Evolutionary conservation across 495 filamentous ascomycete species (phyloP).

Genomic region (Geoglossum glabrum): DNA sequence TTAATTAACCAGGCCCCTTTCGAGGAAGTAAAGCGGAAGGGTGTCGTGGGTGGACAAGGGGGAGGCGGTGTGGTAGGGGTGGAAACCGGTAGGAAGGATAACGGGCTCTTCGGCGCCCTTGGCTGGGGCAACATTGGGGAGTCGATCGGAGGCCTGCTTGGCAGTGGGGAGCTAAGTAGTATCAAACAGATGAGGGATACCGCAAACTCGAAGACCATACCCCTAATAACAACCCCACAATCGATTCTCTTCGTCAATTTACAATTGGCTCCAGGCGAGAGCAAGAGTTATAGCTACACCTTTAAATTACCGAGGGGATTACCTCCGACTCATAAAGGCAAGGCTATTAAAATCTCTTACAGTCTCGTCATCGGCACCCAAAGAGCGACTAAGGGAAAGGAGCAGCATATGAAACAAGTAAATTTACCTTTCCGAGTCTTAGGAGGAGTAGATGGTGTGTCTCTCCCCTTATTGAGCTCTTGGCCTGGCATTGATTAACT

Average conservation of each 20-base stretch:
- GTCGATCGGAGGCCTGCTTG: slow-evolving; percentile 69
- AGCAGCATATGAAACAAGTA: slow-evolving; percentile 74
- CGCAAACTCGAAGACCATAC: slow-evolving; percentile 59
- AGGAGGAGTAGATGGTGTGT: slow-evolving; percentile 61
- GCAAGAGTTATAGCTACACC: slow-evolving; percentile 63
- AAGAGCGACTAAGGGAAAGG: slow-evolving; percentile 41
- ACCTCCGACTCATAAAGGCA: slow-evolving; percentile 77
- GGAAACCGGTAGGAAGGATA: slow-evolving; percentile 54
- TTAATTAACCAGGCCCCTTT: slow-evolving; percentile 76
- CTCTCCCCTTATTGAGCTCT: background rate
- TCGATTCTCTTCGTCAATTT: slow-evolving; percentile 92
- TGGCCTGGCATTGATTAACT: too few species aligned
- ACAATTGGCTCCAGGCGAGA: slow-evolving; percentile 71
- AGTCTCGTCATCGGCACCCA: slow-evolving; percentile 85
- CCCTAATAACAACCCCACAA: slow-evolving; percentile 84
- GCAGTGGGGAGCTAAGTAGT: slow-evolving; percentile 68
- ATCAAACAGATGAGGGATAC: slow-evolving; percentile 86
- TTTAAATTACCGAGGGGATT: slow-evolving; percentile 72
- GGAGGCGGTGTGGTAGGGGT: slow-evolving; percentile 66
- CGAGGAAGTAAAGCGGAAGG: slow-evolving; percentile 89
- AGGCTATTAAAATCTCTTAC: slow-evolving; percentile 86
- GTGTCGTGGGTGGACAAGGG: slow-evolving; percentile 62
- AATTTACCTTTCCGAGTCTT: slow-evolving; percentile 91
- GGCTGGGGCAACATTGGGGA: slow-evolving; percentile 81
- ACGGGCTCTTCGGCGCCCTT: slow-evolving; percentile 63